Percentiles rank a stretch among this genome's conserved stretches.
Conservation (phyloP, 805 yeast species). For the Kuraishia molischiana region DNA sequence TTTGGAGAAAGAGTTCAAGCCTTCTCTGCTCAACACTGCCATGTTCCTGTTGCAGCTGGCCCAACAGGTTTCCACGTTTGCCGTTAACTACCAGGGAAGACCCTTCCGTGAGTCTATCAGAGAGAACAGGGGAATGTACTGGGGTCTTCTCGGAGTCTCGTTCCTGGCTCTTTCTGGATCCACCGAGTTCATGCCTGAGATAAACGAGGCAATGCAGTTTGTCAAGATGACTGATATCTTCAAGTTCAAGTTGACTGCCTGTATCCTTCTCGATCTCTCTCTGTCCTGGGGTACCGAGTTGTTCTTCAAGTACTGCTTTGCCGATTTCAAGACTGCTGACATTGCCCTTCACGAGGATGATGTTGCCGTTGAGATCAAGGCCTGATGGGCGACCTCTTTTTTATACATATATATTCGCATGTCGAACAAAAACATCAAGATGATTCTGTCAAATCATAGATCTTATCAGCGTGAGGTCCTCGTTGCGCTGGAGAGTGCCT, state of each 20-base stretch:
- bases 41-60: slow-evolving; percentile 90
- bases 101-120: slow-evolving; percentile 89
- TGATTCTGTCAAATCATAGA: too few species aligned
- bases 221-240: slow-evolving; percentile 74
- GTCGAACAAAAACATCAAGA: too few species aligned
- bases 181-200: slow-evolving; percentile 89
- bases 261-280: slow-evolving; percentile 68
- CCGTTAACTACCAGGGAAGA: slow-evolving; percentile 93
- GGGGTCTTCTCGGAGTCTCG: slow-evolving; percentile 87
- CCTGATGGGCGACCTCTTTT: not conserved
- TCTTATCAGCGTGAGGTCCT: not conserved
- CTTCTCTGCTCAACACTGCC: slow-evolving; percentile 91
- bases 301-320: slow-evolving; percentile 73
- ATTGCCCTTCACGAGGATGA: slow-evolving; percentile 45
- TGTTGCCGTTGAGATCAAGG: not conserved
- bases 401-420: too few species aligned
- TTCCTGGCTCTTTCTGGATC: slow-evolving; percentile 84
- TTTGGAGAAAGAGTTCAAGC: slow-evolving; percentile 78
- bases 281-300: slow-evolving; percentile 72
- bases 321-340: slow-evolving; percentile 89
- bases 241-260: slow-evolving; percentile 65
- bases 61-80: slow-evolving; percentile 95
- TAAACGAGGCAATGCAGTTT: slow-evolving; percentile 85
- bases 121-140: slow-evolving; percentile 95
- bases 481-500: not conserved